A percentile compares a stretch with the other conserved stretches of the same genome.
These are phyloP conservation scores for Nicotiana undulata DNA, from an alignment of 257 asterid species.

Conservation along the genomic window DNA sequence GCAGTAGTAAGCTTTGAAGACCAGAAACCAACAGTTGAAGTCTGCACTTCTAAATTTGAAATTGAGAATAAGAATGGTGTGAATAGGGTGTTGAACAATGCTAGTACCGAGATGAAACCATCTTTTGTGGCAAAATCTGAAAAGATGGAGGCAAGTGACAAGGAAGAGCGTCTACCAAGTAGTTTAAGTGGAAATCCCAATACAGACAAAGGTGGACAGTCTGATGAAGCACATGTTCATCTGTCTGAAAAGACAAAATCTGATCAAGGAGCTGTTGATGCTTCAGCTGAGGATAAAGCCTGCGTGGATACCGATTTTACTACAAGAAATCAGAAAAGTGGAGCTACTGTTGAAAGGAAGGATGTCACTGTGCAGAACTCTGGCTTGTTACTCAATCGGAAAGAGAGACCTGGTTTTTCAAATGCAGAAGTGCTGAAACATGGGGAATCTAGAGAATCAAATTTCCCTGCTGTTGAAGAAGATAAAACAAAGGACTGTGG, in stretches of 20 bases:
- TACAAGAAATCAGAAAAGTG: conserved; percentile 23
- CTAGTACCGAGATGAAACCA: conserved; percentile 13
- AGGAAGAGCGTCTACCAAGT: conserved; percentile 15
- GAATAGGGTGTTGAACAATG: conserved; percentile 18
- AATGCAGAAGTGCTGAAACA: conserved; percentile 16
- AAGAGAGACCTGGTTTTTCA: conserved; percentile 13
- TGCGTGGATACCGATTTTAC: conserved; percentile 10
- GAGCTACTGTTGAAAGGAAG: conserved; percentile 21
- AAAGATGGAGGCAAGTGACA: conserved; percentile 14
- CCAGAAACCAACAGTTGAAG: conserved; percentile 20
- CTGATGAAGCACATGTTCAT: conserved; percentile 18
- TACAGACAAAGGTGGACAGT: conserved; percentile 25
- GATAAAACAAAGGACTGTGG: conserved; percentile 24
- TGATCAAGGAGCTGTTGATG: conserved; percentile 11
- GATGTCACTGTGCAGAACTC: conserved; percentile 12
- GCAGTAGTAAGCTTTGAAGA: conserved; percentile 15
- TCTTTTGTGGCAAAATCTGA: conserved; percentile 17
- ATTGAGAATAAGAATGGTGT: conserved; percentile 13
- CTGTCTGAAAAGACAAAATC: conserved; percentile 15
- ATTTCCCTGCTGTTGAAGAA: conserved; percentile 9
- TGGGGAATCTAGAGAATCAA: conserved; percentile 20
- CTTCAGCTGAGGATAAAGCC: conserved; percentile 15
- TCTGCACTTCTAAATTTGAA: conserved; percentile 12
- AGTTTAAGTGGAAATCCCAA: conserved; percentile 8
- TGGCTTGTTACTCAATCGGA: conserved; percentile 18